phyloP scores from a whole-genome alignment of 225 moss, liverwort and hornwort genomes.

The Antitrichia curtipendula region DNA sequence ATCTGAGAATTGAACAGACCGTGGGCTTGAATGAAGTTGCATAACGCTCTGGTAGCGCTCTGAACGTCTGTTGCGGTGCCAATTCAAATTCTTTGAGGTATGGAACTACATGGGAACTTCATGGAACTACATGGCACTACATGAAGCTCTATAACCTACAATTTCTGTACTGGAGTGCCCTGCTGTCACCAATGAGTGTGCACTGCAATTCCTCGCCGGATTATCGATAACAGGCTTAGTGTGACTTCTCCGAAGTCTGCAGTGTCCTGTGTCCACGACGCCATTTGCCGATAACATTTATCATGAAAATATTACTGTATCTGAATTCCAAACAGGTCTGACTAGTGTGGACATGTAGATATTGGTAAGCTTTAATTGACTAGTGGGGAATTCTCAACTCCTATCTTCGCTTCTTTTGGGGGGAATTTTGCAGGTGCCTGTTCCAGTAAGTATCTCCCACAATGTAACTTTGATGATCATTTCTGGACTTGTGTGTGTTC shows the following conservation, averaged over 20 bases:
- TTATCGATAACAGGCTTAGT: not conserved
- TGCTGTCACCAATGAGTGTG: not conserved
- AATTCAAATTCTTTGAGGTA: not conserved
- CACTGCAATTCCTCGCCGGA: not conserved
- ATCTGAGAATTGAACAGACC: not conserved
- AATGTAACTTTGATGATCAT: not conserved
- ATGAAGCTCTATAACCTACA: no score
- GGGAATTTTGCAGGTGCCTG: not conserved
- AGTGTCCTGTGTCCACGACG: no score
- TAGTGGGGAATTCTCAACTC: not conserved
- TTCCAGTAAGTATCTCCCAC: not conserved
- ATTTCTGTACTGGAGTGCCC: not conserved
- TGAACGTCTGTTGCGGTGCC: not conserved
- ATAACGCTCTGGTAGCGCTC: not conserved
- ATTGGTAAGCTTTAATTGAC: not conserved
- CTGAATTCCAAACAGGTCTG: not conserved
- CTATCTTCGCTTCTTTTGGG: not conserved
- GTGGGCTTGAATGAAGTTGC: not conserved
- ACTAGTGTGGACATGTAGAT: not conserved
- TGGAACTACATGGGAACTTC: not conserved
- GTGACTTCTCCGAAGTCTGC: not conserved
- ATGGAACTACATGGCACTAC: no score
- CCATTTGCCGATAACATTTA: not conserved
- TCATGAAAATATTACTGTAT: not conserved
- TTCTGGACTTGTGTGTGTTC: not conserved